Evolutionary conservation across 2,329 filamentous ascomycete genomes (phyloP).

Genomic region (Colletotrichum aenigma): DNA sequence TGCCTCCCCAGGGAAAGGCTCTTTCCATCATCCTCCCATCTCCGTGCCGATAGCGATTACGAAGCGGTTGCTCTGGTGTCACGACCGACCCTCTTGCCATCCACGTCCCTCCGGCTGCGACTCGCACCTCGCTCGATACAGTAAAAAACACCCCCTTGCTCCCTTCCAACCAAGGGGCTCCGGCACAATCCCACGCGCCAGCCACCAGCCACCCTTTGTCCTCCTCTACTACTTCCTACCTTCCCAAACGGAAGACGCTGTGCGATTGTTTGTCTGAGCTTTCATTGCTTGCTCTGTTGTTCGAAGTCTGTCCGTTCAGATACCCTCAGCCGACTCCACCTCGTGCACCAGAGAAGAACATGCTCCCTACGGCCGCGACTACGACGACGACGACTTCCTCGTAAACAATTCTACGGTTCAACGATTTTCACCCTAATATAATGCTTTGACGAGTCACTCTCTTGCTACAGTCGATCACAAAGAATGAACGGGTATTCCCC

Average conservation of each 20-base stretch:
- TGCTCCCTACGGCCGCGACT: constrained; percentile 9
- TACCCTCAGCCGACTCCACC: not conserved
- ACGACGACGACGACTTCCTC: not conserved
- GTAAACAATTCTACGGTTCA: not conserved
- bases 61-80: not conserved
- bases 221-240: not conserved
- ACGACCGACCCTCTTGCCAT: not conserved
- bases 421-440: constrained; percentile 11
- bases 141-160: constrained; percentile 9
- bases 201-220: constrained; percentile 10
- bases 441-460: constrained; percentile 17
- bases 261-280: not conserved
- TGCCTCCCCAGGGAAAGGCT: not conserved
- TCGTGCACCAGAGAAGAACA: not conserved
- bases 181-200: constrained; percentile 15
- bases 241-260: not conserved
- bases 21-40: not conserved
- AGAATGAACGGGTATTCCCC: constrained; percentile 45
- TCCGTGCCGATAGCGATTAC: constrained; percentile 10
- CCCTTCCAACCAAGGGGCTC: constrained; percentile 2
- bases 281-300: not conserved
- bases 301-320: not conserved
- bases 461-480: constrained; percentile 1
- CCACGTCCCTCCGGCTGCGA: not conserved
- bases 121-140: not conserved